These are phyloP conservation scores for Alnus glutinosa DNA, from an alignment of 306 rosid genomes.

Conservation along the genomic window DNA sequence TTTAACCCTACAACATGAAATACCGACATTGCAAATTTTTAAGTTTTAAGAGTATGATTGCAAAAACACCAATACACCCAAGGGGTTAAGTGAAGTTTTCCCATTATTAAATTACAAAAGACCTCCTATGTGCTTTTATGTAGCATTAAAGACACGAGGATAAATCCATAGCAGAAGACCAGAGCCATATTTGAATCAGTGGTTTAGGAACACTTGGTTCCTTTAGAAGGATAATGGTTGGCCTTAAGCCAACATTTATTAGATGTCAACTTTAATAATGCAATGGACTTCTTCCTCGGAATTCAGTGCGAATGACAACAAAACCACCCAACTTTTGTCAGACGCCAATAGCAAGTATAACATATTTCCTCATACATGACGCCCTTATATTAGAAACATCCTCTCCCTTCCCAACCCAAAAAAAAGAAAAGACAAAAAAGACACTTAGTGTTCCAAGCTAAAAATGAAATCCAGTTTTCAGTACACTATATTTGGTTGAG, in stretches of 20 bases:
- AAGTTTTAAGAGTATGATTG: too few relatives aligned
- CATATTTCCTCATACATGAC: too few relatives aligned
- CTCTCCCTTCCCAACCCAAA: too few relatives aligned
- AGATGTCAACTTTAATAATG: background rate
- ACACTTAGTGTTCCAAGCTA: background rate
- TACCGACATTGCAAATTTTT: too few relatives aligned
- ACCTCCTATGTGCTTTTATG: background rate
- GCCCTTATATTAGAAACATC: too few relatives aligned
- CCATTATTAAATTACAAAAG: too few relatives aligned
- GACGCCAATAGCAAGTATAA: too few relatives aligned
- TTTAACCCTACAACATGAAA: too few relatives aligned
- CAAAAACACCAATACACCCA: too few relatives aligned
- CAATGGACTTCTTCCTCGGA: background rate
- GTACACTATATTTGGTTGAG: background rate
- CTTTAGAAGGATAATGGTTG: background rate
- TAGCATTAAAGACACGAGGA: background rate
- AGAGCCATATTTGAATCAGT: background rate
- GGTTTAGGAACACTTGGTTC: background rate
- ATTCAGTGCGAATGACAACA: background rate
- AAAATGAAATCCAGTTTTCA: background rate
- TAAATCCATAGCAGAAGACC: background rate
- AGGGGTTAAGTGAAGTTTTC: too few relatives aligned
- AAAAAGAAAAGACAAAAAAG: too few relatives aligned
- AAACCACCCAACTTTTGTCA: too few relatives aligned
- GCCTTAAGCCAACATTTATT: background rate